Evolutionary conservation across 2,329 filamentous ascomycete genomes (phyloP).

Genomic region (Pseudogymnoascus sp.): DNA sequence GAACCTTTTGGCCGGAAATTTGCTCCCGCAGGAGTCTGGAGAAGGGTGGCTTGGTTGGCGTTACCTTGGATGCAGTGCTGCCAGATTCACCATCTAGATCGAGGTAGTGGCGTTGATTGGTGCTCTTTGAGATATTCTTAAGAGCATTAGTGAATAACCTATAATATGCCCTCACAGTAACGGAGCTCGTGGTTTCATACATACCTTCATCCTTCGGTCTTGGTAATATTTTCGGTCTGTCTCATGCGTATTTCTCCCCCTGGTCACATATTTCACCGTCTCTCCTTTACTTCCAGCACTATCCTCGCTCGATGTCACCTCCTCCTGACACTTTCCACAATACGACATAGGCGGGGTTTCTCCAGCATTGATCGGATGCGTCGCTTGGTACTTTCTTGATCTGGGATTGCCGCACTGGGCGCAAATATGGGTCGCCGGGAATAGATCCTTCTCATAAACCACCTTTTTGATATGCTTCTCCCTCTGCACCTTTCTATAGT

Average conservation of each 20-base stretch:
- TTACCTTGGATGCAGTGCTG: slow-evolving; percentile 6
- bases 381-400: slow-evolving; percentile 3
- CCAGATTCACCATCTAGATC: not conserved
- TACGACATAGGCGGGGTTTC: not conserved
- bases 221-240: not conserved
- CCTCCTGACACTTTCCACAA: slow-evolving; percentile 2
- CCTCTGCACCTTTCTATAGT: not conserved
- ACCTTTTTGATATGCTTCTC: not conserved
- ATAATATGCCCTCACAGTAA: not conserved
- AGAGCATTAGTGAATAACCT: not conserved
- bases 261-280: not conserved
- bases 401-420: slow-evolving; percentile 5
- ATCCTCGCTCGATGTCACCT: slow-evolving; percentile 1
- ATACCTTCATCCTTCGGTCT: slow-evolving; percentile 8
- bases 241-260: not conserved
- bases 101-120: not conserved
- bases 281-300: not conserved
- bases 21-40: not conserved
- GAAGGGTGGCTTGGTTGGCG: not conserved
- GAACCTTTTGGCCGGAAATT: not conserved
- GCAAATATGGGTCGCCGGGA: not conserved
- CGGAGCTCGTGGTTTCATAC: not conserved
- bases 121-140: not conserved
- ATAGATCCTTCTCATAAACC: not conserved
- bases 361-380: slow-evolving; percentile 6